Base-by-base conservation (phyloP, 148 eudicot genomes). In the Silene uniflora region DNA sequence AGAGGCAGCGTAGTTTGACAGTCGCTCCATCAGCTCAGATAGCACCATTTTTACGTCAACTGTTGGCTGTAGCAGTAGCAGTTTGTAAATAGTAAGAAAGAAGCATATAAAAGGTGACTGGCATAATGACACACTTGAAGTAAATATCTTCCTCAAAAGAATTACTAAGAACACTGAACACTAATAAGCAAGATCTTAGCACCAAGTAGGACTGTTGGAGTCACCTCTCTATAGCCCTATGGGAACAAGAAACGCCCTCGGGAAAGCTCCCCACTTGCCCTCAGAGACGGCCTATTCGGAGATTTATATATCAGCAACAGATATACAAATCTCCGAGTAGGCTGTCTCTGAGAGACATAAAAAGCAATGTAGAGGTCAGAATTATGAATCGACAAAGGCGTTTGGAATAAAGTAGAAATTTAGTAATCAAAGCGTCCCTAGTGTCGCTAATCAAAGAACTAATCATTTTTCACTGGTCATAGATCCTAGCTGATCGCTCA, bases 1-100 rank as follows among this genome's bases (percentile, higher is more conserved):
- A 69, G 97, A 92, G 58, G 96, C 87, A 72, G 97, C 97, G 85
- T 92, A 95, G 81, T 89, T 92, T 71, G 98, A 95, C 78, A 95
- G 84, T 76, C 98, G 89, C 78, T 95, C 98, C 98, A 95, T 95
- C 35, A 95, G 85, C 78, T 84, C 92, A 71, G 96, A 95, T 77
- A 95, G 82, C 69, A 95, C 93, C 69, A 91, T 88, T 82, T 88
- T 95, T 85, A 95, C 81, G 82, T 95, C 99, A 84, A 95, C 94
- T 12, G 88, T 83, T 49, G 99, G 94, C 99, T 95, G 90, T 69
- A 55, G 81, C 85, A 17, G 25, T 70, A 81, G 67, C 71, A 75
- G 58, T 65, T 47, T 35, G 79, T 75, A 81, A 72, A 52, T 52
- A 52, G 56, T 52, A 52, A 16, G 56, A 52, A 14, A 52, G 17